Percentiles rank a stretch among this genome's conserved stretches.
These are phyloP conservation scores for Immersiporthe knoxdaviesiana DNA, from an alignment of 2,329 filamentous ascomycete species.

Conservation along the genomic window DNA sequence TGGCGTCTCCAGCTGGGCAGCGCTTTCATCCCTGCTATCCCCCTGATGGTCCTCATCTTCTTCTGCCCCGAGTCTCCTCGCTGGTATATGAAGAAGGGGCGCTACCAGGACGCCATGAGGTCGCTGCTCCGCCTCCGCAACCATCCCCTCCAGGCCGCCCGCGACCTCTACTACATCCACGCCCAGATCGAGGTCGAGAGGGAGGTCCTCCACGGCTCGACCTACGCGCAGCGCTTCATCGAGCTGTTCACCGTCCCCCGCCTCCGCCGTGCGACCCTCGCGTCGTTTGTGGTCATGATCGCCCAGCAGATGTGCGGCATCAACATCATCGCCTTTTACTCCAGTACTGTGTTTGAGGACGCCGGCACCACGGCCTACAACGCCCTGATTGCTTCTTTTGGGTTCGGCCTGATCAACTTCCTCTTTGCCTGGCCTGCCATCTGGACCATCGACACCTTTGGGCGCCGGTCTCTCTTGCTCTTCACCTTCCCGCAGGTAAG, in stretches of 20 bases:
- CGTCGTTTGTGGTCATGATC: slow-evolving; percentile 71
- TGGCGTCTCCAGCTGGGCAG: slow-evolving; percentile 69
- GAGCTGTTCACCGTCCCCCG: slow-evolving; percentile 63
- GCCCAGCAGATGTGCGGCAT: slow-evolving; percentile 65
- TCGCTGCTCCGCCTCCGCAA: slow-evolving; percentile 62
- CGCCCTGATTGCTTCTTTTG: slow-evolving; percentile 47
- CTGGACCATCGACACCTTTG: slow-evolving; percentile 69
- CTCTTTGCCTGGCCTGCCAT: slow-evolving; percentile 68
- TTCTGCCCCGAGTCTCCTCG: slow-evolving; percentile 68
- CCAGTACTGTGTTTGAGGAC: slow-evolving; percentile 49
- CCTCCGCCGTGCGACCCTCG: slow-evolving; percentile 64
- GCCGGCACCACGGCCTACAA: slow-evolving; percentile 45
- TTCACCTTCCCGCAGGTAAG: slow-evolving; percentile 68
- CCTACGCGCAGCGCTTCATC: slow-evolving; percentile 54
- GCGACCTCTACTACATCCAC: slow-evolving; percentile 62
- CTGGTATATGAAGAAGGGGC: slow-evolving; percentile 67
- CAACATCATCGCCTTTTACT: slow-evolving; percentile 56
- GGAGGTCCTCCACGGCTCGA: slow-evolving; percentile 37
- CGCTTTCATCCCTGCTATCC: slow-evolving; percentile 67
- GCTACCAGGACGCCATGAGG: slow-evolving; percentile 56
- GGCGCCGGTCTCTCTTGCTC: slow-evolving; percentile 62
- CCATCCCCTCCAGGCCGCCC: slow-evolving; percentile 60
- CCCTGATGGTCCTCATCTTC: slow-evolving; percentile 59
- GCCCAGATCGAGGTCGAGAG: slow-evolving; percentile 52
- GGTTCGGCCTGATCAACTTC: slow-evolving; percentile 61